A percentile compares a stretch with the other conserved stretches of the same genome.
Conservation (phyloP, 1,284 basidiomycete species). For the Puccinia coronata region DNA sequence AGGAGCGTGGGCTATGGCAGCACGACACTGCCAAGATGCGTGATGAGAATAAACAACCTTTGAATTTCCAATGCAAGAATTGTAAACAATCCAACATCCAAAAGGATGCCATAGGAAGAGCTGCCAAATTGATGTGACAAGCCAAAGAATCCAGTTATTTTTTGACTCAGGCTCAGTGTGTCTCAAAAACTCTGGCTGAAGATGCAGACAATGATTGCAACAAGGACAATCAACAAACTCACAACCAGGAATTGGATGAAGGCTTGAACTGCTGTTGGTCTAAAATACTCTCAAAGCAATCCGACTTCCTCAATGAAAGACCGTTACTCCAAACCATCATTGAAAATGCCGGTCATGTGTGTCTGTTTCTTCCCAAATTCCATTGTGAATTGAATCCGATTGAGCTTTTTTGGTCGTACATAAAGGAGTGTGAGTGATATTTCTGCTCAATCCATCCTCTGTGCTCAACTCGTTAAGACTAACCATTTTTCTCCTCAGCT, state of each 20-base stretch:
- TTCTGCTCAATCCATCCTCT: not conserved
- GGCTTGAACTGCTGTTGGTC: not conserved
- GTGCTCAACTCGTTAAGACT: not conserved
- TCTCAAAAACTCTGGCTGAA: not conserved
- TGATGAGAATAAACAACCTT: not conserved
- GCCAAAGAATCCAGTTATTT: not conserved
- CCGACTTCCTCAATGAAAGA: not conserved
- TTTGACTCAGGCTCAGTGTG: not conserved
- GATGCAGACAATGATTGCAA: not conserved
- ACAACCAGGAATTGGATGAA: too few species aligned
- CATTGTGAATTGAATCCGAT: constrained; percentile 17
- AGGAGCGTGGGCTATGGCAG: constrained; percentile 2
- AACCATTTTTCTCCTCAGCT: not conserved
- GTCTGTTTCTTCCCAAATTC: not conserved
- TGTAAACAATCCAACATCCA: not conserved
- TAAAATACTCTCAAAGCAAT: not conserved
- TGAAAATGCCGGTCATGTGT: not conserved
- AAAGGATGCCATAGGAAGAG: not conserved
- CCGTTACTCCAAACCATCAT: constrained; percentile 8
- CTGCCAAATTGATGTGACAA: constrained; percentile 3
- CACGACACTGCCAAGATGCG: not conserved
- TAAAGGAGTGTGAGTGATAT: not conserved
- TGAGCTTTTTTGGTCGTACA: not conserved
- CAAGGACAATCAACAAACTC: too few species aligned
- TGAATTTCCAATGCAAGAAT: not conserved